A percentile compares a stretch with the other conserved stretches of the same genome.
Conservation (phyloP, 2,329 filamentous ascomycete species). For the Incumbomyces lentus region DNA sequence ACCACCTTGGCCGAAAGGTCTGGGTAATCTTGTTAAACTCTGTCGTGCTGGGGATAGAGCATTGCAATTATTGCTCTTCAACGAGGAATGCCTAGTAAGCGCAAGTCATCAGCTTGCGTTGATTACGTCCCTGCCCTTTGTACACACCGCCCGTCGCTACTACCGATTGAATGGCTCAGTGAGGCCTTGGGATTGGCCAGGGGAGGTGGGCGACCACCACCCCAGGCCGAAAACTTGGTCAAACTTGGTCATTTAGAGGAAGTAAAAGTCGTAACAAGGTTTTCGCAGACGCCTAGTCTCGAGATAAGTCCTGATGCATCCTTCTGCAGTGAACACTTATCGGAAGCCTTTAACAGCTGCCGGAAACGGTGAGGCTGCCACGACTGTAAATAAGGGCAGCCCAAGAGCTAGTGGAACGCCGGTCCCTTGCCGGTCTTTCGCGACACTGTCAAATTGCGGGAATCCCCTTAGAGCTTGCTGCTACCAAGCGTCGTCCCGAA, state of each 20-base stretch:
- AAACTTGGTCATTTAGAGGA: constrained; percentile 29
- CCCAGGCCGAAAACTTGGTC: constrained; percentile 29
- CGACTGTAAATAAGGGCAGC: too few relatives aligned
- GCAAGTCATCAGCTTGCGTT: constrained; percentile 36
- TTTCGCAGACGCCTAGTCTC: constrained; percentile 28
- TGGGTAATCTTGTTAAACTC: constrained; percentile 38
- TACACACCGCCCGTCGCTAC: constrained; percentile 35
- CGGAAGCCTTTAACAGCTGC: constrained; percentile 32
- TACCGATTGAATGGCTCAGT: constrained; percentile 39
- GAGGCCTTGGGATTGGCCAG: constrained; percentile 33
- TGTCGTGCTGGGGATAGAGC: constrained; percentile 35
- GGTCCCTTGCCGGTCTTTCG: too few relatives aligned
- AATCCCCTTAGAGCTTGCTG: too few relatives aligned
- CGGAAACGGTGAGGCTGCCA: too few relatives aligned
- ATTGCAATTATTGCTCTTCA: constrained; percentile 39
- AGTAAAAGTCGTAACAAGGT: constrained; percentile 39
- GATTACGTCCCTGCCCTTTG: constrained; percentile 38
- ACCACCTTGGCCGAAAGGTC: constrained; percentile 32
- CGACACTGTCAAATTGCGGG: too few relatives aligned
- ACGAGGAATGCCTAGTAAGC: constrained; percentile 37
- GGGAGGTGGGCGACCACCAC: constrained; percentile 13
- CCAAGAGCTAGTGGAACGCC: too few relatives aligned
- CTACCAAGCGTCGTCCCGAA: too few relatives aligned
- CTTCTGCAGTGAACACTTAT: constrained; percentile 32
- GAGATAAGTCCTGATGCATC: constrained; percentile 36